phyloP scores from a whole-genome alignment of 495 filamentous ascomycete species.

The Tuber indicum region DNA sequence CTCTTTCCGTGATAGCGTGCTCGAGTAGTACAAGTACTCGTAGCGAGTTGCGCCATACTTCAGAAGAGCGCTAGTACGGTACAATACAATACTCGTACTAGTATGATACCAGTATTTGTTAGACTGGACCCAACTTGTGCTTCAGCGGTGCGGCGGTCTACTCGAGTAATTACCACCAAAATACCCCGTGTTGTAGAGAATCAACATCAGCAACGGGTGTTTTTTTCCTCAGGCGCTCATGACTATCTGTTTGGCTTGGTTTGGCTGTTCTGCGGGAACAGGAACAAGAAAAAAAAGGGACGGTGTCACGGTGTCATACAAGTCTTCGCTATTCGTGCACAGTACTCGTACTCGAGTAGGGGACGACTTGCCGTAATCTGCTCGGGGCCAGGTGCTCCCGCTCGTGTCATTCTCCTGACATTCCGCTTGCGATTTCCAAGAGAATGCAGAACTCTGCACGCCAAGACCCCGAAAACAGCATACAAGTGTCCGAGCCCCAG shows the following conservation, averaged over 20 bases:
- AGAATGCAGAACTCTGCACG: not conserved
- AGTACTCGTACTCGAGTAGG: too few species aligned
- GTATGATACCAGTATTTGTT: not conserved
- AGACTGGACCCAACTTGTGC: too few species aligned
- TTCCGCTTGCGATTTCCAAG: not conserved
- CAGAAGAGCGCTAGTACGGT: not conserved
- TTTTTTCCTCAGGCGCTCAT: not conserved
- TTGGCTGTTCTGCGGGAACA: not conserved
- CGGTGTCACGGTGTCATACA: too few species aligned
- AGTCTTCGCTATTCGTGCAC: not conserved
- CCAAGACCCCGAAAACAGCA: not conserved
- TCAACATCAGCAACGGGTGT: not conserved
- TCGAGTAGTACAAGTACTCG: too few species aligned
- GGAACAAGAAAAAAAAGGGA: not conserved
- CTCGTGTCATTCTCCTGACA: not conserved
- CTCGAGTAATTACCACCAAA: not conserved
- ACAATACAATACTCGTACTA: too few species aligned
- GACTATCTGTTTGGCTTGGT: too few species aligned
- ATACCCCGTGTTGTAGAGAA: not conserved
- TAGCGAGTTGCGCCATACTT: not conserved
- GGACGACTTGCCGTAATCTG: not conserved
- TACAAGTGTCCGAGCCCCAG: not conserved
- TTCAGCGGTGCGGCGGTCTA: not conserved
- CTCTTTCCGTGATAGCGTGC: not conserved
- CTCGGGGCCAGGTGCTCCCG: not conserved